phyloP scores from a whole-genome alignment of 805 yeast genomes.

The Aciculoconidium aculeatum region DNA sequence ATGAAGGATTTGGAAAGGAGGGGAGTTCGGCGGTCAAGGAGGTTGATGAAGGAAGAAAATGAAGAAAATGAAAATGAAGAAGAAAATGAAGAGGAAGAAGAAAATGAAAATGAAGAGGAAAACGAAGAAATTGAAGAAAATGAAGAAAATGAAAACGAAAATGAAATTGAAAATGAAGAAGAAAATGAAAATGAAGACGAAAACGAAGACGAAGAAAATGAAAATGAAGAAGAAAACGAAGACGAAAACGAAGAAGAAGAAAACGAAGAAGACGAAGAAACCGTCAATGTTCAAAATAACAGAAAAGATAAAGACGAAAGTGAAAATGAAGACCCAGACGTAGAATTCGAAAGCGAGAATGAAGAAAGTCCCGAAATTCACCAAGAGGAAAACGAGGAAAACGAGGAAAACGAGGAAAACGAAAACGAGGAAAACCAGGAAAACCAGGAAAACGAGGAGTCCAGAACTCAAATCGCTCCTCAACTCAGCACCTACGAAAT shows the following conservation, averaged over 20 bases:
- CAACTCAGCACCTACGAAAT: too few species aligned
- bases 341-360: constrained; percentile 5
- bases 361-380: neutral
- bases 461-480: too few species aligned
- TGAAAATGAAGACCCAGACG: neutral
- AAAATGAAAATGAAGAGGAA: too few species aligned
- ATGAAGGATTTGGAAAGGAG: constrained; percentile 5
- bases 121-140: too few species aligned
- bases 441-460: too few species aligned
- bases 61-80: constrained; percentile 1
- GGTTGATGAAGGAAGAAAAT: neutral
- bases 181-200: neutral
- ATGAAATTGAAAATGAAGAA: neutral
- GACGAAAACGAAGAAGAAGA: too few species aligned
- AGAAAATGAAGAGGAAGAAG: too few species aligned
- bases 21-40: neutral
- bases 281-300: constrained; percentile 1
- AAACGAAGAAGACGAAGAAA: constrained; percentile 5
- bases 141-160: neutral
- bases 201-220: too few species aligned
- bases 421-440: constrained; percentile 1
- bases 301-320: constrained; percentile 1
- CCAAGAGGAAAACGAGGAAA: neutral
- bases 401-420: neutral
- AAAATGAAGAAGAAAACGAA: too few species aligned